Percentiles rank a stretch among this genome's conserved stretches.
Conservation (phyloP, 495 filamentous ascomycete genomes). For the Penicillium diatomitis region DNA sequence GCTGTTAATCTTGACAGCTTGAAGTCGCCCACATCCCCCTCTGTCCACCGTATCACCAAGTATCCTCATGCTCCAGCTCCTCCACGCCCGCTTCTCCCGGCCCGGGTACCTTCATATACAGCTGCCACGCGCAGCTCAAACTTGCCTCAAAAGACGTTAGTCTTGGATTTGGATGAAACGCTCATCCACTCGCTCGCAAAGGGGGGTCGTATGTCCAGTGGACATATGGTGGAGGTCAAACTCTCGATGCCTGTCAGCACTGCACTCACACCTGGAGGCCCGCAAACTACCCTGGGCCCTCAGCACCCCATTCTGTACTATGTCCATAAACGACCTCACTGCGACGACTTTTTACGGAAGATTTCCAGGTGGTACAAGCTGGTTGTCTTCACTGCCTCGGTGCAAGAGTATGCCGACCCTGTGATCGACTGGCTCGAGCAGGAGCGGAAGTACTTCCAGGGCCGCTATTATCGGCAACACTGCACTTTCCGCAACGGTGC, state of each 20-base stretch:
- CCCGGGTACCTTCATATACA: slow-evolving; percentile 74
- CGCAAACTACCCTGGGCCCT: slow-evolving; percentile 57
- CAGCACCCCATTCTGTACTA: slow-evolving; percentile 98
- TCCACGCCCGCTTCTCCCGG: slow-evolving; percentile 80
- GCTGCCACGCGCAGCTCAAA: slow-evolving; percentile 35
- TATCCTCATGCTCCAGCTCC: slow-evolving; percentile 85
- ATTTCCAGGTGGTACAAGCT: slow-evolving; percentile 97
- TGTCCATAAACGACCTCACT: slow-evolving; percentile 94
- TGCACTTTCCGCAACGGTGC: slow-evolving; percentile 91
- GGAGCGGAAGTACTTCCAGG: slow-evolving; percentile 90
- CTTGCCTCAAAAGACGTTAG: slow-evolving; percentile 74
- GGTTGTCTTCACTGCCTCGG: slow-evolving; percentile 93
- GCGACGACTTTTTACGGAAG: slow-evolving; percentile 93
- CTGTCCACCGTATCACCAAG: slow-evolving; percentile 61
- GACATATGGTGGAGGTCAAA: slow-evolving; percentile 98
- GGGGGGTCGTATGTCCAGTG: slow-evolving; percentile 88
- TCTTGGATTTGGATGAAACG: slow-evolving; percentile 93
- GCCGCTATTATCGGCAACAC: slow-evolving; percentile 88
- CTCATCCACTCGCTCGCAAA: slow-evolving; percentile 96
- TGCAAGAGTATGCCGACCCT: slow-evolving; percentile 97
- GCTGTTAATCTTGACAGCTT: slow-evolving; percentile 34
- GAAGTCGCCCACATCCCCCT: slow-evolving; percentile 86
- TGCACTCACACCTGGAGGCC: slow-evolving; percentile 50
- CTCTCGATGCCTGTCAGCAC: slow-evolving; percentile 56
- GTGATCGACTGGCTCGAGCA: slow-evolving; percentile 98